Evolutionary conservation across 495 filamentous ascomycete species (phyloP), one percentile per base, ranked within the genome.

Genomic region (Podospora comata): DNA sequence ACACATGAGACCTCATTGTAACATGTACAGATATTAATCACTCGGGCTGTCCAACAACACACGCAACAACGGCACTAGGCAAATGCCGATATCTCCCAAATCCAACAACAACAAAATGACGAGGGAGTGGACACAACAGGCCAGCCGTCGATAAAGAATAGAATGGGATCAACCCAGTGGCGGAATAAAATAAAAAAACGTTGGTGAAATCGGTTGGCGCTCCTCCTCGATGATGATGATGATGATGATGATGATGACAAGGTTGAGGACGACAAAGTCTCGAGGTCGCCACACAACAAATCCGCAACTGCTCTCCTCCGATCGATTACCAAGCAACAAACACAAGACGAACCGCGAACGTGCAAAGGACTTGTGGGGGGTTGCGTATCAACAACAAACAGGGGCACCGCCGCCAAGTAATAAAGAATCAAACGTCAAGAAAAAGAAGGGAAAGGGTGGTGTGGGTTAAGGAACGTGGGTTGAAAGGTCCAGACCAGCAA

Each of bases 1-100:
- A 67, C 60, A 72, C 68, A 69, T 78, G 70, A 30, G 65, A 68
- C 71, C 75, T 80, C 81, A 83, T 83, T 74, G 65, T 80, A 75
- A 71, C 68, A 62, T 65, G 20, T 58, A 23, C 23, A 54, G n/a
- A 19, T 58, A 58, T 19, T 26, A 19, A 58, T 20, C 55, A 58
- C 55, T 26, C 26, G 5, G 16, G 23, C 18, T 48, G n/a, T 63
- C 55, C 63, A 54, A 65, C 48, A 27, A 60, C 55, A 15, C 68
- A 44, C 27, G 34, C 32, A 65, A 64, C 6, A 13, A 59, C 48
- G 39, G 13, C 39, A 48, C 39, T 11, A 11, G 9, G 2, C 9
- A 48, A 39, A 48, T 48, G 39, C 2, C 39, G 39, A 48, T 48
- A 55, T n/a, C 23, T 34, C 56, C 19, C 15, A 28, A 23, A 59